phyloP scores from a whole-genome alignment of 768 basidiomycete species.

The Vararia minispora region DNA sequence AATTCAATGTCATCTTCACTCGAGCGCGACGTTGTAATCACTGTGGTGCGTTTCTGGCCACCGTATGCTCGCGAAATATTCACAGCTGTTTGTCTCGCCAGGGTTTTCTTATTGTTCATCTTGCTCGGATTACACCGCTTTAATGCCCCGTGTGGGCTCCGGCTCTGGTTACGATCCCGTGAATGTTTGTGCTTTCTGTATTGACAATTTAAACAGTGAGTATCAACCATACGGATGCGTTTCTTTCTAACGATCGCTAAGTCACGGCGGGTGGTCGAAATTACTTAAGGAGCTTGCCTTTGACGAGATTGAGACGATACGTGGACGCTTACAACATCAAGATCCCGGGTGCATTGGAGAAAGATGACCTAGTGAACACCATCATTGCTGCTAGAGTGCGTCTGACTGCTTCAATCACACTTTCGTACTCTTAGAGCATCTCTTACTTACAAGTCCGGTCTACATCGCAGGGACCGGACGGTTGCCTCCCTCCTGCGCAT shows the following conservation, averaged over 20 bases:
- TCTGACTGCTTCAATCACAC: not conserved
- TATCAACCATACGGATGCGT: conserved; percentile 1
- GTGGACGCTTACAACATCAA: conserved; percentile 59
- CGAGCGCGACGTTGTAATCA: conserved; percentile 61
- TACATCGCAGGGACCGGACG: conserved; percentile 36
- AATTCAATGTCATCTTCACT: conserved; percentile 58
- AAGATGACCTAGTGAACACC: conserved; percentile 66
- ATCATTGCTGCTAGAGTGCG: conserved; percentile 41
- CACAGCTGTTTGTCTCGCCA: conserved; percentile 19
- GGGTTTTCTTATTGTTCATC: conserved; percentile 64
- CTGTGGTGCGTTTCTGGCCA: conserved; percentile 41
- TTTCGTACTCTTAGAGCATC: not conserved
- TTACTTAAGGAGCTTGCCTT: conserved; percentile 41
- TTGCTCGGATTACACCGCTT: conserved; percentile 67
- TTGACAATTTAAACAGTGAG: conserved; percentile 55
- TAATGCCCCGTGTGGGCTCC: conserved; percentile 52
- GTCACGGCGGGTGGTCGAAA: conserved; percentile 59
- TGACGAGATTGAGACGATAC: conserved; percentile 59
- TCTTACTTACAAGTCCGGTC: not conserved
- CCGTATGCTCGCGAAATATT: conserved; percentile 1
- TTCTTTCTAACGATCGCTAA: conserved; percentile 19
- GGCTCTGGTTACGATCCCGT: conserved; percentile 53
- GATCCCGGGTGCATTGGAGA: conserved; percentile 55
- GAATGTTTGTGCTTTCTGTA: conserved; percentile 64
- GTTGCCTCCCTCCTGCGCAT: conserved; percentile 47